A percentile compares a stretch with the other conserved stretches of the same genome.
Evolutionary conservation across 495 filamentous ascomycete genomes (phyloP).

Genomic region (Penicillium mononematosum): DNA sequence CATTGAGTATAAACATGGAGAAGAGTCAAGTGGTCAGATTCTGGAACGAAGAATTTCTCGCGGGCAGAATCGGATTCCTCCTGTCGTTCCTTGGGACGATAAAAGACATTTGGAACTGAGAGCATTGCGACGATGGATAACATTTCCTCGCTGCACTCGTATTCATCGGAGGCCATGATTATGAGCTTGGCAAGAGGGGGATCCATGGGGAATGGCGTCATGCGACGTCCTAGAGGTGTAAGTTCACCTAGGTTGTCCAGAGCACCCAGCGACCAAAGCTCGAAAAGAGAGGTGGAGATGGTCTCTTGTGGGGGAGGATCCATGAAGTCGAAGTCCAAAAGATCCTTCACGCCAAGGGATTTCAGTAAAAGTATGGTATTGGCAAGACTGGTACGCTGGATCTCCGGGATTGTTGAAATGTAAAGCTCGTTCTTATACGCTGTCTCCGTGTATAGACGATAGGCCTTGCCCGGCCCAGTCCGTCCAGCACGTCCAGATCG

Average conservation of each 20-base stretch:
- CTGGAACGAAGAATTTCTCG: conserved; percentile 98
- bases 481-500: conserved; percentile 91
- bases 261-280: conserved; percentile 95
- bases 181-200: conserved; percentile 90
- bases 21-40: conserved; percentile 94
- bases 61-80: conserved; percentile 94
- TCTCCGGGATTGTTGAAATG: conserved; percentile 96
- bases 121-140: conserved; percentile 98
- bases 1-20: conserved; percentile 96
- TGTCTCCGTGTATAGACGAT: conserved; percentile 88
- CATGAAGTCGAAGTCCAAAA: conserved; percentile 99
- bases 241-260: conserved; percentile 91
- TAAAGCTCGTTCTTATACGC: conserved; percentile 97
- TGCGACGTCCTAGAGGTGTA: conserved; percentile 80
- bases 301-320: conserved; percentile 98
- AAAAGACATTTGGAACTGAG: conserved; percentile 94
- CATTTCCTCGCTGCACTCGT: conserved; percentile 96
- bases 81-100: conserved; percentile 93
- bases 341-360: conserved; percentile 88
- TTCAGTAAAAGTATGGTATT: conserved; percentile 95
- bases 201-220: conserved; percentile 98
- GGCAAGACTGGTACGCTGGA: conserved; percentile 91
- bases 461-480: conserved; percentile 94
- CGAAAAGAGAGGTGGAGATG: conserved; percentile 95
- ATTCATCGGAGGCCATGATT: conserved; percentile 80